Percentiles rank a stretch among this genome's conserved stretches.
These are phyloP conservation scores for Phaseolus lunatus DNA, from an alignment of 306 rosid species.

Conservation along the genomic window DNA sequence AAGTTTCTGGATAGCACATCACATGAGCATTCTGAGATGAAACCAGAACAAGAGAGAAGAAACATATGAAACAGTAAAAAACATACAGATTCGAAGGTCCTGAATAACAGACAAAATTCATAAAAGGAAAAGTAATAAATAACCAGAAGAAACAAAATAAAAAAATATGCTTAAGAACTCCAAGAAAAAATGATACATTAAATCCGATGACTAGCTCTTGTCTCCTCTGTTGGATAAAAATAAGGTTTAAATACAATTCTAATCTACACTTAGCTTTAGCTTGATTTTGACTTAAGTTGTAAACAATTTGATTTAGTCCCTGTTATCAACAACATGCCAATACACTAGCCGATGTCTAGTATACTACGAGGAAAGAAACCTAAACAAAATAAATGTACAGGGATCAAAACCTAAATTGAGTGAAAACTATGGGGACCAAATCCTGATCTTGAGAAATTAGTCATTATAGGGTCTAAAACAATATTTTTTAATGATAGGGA, in stretches of 20 bases:
- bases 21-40: conserved; percentile 27
- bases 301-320: neutral
- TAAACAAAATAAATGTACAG: neutral
- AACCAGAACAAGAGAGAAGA: neutral
- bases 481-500: neutral
- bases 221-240: neutral
- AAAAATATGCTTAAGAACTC: conserved; percentile 5
- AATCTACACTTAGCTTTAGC: neutral
- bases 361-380: neutral
- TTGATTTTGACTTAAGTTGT: neutral
- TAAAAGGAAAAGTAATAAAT: neutral
- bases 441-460: neutral
- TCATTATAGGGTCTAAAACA: neutral
- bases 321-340: neutral
- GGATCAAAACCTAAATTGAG: neutral
- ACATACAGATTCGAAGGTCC: conserved; percentile 25
- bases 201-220: neutral
- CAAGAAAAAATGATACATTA: neutral
- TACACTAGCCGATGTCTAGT: neutral
- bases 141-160: conserved; percentile 30
- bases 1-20: neutral
- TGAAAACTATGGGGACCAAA: neutral
- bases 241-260: neutral
- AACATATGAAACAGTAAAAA: conserved; percentile 28
- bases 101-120: conserved; percentile 21